A percentile compares a stretch with the other conserved stretches of the same genome.
These are phyloP conservation scores for Xylaria grammica DNA, from an alignment of 495 filamentous ascomycete genomes.

Conservation along the genomic window DNA sequence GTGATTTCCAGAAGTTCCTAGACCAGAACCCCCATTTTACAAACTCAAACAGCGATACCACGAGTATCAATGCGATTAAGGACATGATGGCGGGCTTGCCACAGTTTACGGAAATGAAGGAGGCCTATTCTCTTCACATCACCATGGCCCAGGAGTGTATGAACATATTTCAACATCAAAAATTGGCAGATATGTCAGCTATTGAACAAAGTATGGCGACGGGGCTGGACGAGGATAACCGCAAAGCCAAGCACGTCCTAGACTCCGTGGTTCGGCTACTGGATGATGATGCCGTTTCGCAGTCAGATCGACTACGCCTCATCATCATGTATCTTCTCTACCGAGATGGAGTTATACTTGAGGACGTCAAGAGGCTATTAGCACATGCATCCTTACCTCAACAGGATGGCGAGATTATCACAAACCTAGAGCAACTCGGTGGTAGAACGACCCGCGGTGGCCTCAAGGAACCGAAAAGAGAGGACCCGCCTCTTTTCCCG, in stretches of 20 bases:
- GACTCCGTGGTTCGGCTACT: conserved; percentile 84
- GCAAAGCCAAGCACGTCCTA: conserved; percentile 85
- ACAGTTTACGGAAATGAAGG: conserved; percentile 93
- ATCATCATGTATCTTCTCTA: conserved; percentile 86
- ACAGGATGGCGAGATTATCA: conserved; percentile 71
- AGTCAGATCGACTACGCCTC: conserved; percentile 79
- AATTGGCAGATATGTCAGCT: conserved; percentile 83
- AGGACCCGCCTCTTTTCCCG: conserved; percentile 69
- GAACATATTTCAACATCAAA: conserved; percentile 83
- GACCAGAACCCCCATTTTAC: conserved; percentile 94
- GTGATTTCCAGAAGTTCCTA: conserved; percentile 90
- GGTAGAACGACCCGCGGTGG: conserved; percentile 70
- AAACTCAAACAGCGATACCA: conserved; percentile 67
- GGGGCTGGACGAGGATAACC: conserved; percentile 89
- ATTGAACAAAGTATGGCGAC: conserved; percentile 87
- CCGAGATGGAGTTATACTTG: conserved; percentile 83
- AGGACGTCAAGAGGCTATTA: conserved; percentile 83
- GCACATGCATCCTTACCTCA: conserved; percentile 80
- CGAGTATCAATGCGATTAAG: conserved; percentile 87
- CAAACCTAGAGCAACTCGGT: conserved; percentile 83
- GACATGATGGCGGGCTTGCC: conserved; percentile 95
- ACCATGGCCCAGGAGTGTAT: conserved; percentile 99
- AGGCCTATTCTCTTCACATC: conserved; percentile 91
- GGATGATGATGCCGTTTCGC: conserved; percentile 74
- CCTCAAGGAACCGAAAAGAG: conserved; percentile 75